Evolutionary conservation across 2,329 filamentous ascomycete species (phyloP).

Genomic region (Claviceps sorghi): DNA sequence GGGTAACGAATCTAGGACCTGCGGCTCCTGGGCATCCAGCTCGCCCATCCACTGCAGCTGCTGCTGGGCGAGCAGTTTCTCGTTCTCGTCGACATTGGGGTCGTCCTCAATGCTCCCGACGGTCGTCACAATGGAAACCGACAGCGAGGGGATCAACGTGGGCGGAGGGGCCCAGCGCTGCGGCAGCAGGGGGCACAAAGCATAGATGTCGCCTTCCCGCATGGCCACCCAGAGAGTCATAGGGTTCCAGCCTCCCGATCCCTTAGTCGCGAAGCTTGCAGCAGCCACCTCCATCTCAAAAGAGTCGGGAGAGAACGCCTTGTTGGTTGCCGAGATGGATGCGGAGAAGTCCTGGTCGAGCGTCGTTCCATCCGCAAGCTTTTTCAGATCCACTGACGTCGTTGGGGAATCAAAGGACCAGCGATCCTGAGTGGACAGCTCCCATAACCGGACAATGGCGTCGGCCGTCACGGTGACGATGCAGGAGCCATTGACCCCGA

Average conservation of each 20-base stretch:
- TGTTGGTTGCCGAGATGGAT: constrained; percentile 57
- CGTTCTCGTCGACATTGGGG: constrained; percentile 33
- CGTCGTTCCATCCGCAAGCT: constrained; percentile 70
- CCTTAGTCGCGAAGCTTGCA: constrained; percentile 57
- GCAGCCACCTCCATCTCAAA: constrained; percentile 91
- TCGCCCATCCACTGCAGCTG: constrained; percentile 56
- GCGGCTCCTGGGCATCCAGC: constrained; percentile 47
- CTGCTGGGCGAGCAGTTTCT: constrained; percentile 45
- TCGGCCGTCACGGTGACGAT: constrained; percentile 81
- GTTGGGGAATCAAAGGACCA: constrained; percentile 78
- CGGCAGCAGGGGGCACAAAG: constrained; percentile 78
- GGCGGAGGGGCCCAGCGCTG: constrained; percentile 69
- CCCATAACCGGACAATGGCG: constrained; percentile 81
- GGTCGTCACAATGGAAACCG: constrained; percentile 68
- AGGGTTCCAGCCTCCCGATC: constrained; percentile 73
- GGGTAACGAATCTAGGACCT: constrained; percentile 32
- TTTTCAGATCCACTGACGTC: constrained; percentile 75
- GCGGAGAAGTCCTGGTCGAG: constrained; percentile 73
- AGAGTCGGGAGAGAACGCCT: constrained; percentile 73
- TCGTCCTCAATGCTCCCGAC: constrained; percentile 48
- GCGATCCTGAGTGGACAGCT: constrained; percentile 67
- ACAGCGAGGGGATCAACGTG: constrained; percentile 66
- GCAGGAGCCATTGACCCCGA: constrained; percentile 67
- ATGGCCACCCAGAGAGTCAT: constrained; percentile 98
- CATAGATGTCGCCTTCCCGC: constrained; percentile 83